These are phyloP conservation scores for Penicillium pancosmium DNA, from an alignment of 495 filamentous ascomycete species.

Conservation along the genomic window DNA sequence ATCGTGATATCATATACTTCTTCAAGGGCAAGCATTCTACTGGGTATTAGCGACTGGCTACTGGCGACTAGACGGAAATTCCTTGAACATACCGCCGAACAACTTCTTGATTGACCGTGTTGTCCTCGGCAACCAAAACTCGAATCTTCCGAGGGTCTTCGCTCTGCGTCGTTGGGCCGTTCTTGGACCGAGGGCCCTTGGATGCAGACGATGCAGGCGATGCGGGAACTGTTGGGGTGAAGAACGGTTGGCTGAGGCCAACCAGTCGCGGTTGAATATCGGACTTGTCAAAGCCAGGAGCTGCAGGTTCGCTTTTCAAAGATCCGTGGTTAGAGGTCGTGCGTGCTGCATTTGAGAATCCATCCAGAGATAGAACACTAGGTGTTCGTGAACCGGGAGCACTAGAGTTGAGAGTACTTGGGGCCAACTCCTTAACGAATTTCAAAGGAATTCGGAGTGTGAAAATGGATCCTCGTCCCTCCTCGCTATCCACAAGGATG, in stretches of 20 bases:
- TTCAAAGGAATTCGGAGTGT: constrained; percentile 82
- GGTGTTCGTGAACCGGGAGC: constrained; percentile 29
- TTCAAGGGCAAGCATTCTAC: constrained; percentile 66
- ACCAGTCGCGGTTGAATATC: constrained; percentile 75
- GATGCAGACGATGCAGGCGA: constrained; percentile 25
- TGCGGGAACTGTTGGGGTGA: constrained; percentile 60
- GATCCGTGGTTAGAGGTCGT: constrained; percentile 29
- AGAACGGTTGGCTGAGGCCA: constrained; percentile 84
- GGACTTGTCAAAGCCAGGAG: constrained; percentile 33
- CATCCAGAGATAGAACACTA: constrained; percentile 32
- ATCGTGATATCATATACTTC: constrained; percentile 76
- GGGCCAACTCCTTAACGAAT: constrained; percentile 66
- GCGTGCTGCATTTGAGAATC: constrained; percentile 31
- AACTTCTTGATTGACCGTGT: constrained; percentile 92
- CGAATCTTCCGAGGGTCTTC: constrained; percentile 59
- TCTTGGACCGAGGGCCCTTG: constrained; percentile 34
- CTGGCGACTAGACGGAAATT: neutral
- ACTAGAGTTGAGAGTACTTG: constrained; percentile 45
- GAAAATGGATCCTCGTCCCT: constrained; percentile 78
- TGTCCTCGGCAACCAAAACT: constrained; percentile 93
- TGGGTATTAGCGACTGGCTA: neutral
- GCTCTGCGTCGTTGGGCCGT: constrained; percentile 46
- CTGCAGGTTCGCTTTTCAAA: constrained; percentile 22
- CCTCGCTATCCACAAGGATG: constrained; percentile 71
- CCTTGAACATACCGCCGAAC: constrained; percentile 57